These are phyloP conservation scores for Basidiobolus meristosporus DNA, from an alignment of 371 early-diverging fungal species.

Conservation along the genomic window DNA sequence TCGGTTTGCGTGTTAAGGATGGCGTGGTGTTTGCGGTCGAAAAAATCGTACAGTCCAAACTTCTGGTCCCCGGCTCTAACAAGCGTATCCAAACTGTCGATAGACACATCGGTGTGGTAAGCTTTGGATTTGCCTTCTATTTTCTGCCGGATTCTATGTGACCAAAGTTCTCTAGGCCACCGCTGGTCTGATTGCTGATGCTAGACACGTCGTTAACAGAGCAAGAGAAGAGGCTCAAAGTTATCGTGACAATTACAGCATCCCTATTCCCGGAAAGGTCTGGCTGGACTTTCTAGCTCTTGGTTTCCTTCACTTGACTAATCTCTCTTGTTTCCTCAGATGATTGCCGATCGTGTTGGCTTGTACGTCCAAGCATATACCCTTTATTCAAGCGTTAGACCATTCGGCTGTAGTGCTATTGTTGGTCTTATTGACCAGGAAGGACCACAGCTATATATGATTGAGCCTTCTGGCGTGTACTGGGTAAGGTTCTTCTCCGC, in stretches of 20 bases:
- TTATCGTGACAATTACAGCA: slow-evolving; percentile 75
- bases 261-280: slow-evolving; percentile 69
- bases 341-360: slow-evolving; percentile 83
- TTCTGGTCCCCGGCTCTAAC: slow-evolving; percentile 83
- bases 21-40: slow-evolving; percentile 94
- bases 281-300: not conserved
- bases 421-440: slow-evolving; percentile 55
- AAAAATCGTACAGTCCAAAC: slow-evolving; percentile 85
- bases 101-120: slow-evolving; percentile 80
- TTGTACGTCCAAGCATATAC: slow-evolving; percentile 91
- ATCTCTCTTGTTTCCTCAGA: too few species aligned
- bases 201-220: slow-evolving; percentile 71
- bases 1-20: slow-evolving; percentile 85
- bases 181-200: slow-evolving; percentile 90
- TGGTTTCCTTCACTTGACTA: too few species aligned
- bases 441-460: slow-evolving; percentile 82
- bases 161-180: slow-evolving; percentile 34
- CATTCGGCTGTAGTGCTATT: slow-evolving; percentile 83
- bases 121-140: slow-evolving; percentile 4
- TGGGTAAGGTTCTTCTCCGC: slow-evolving; percentile 31
- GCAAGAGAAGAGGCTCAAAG: slow-evolving; percentile 81
- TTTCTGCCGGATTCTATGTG: slow-evolving; percentile 1
- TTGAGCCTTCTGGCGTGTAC: slow-evolving; percentile 93
- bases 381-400: slow-evolving; percentile 90
- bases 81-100: slow-evolving; percentile 83